A percentile compares a stretch with the other conserved stretches of the same genome.
Conservation (phyloP, 164 flowering plant genomes). For the Tetracentron sinense region DNA sequence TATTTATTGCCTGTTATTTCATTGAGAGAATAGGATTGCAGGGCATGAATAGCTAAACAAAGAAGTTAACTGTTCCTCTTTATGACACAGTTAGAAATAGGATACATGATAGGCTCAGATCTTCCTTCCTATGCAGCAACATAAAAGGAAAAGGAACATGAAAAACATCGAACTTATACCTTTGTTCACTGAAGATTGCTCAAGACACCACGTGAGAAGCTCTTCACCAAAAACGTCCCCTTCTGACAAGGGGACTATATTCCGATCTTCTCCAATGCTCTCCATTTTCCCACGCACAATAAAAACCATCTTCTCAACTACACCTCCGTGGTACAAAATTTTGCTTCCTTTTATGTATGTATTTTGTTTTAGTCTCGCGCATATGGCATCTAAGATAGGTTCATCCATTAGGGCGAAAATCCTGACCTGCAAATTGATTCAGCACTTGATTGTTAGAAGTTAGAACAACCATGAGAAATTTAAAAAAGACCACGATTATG, state of each 20-base stretch:
- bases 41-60: too few relatives aligned
- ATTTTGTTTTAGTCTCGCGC: conserved; percentile 65
- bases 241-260: conserved; percentile 39
- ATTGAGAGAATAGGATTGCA: too few relatives aligned
- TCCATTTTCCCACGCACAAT: conserved; percentile 72
- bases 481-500: not conserved
- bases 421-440: conserved; percentile 43
- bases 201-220: conserved; percentile 85
- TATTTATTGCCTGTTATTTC: too few relatives aligned
- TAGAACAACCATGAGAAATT: not conserved
- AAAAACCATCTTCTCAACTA: conserved; percentile 58
- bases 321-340: conserved; percentile 45
- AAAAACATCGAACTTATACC: conserved; percentile 30
- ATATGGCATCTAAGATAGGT: conserved; percentile 61
- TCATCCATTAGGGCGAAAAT: conserved; percentile 70
- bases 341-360: conserved; percentile 61
- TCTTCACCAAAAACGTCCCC: conserved; percentile 87
- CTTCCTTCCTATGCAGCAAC: too few relatives aligned
- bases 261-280: conserved; percentile 47
- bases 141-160: not conserved
- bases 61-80: too few relatives aligned
- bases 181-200: conserved; percentile 50
- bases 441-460: not conserved
- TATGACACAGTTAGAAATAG: too few relatives aligned
- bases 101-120: too few relatives aligned